Conservation (phyloP, 2,329 filamentous ascomycete species). For the Pyrenophora tritici-repentis region DNA sequence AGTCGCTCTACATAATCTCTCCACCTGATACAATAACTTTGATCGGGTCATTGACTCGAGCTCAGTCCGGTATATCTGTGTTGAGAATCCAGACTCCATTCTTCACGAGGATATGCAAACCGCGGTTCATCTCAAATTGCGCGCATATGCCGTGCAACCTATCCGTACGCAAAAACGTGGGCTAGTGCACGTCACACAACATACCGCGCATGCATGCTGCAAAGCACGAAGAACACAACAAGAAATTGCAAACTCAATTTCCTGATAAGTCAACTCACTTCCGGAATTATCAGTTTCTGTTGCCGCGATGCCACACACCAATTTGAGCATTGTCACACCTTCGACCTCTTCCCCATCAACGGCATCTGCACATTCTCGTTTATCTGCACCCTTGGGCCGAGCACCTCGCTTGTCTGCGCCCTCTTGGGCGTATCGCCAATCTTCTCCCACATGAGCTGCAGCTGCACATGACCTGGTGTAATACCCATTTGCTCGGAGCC, state of each 20-base stretch:
- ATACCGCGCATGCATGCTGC: too few relatives aligned
- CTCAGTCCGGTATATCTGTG: too few relatives aligned
- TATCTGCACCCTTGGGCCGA: slow-evolving; percentile 27
- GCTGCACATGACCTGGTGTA: slow-evolving; percentile 39
- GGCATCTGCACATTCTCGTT: slow-evolving; percentile 26
- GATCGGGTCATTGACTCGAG: too few relatives aligned
- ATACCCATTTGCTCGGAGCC: slow-evolving; percentile 41
- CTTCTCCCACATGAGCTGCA: slow-evolving; percentile 41
- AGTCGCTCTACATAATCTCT: too few relatives aligned
- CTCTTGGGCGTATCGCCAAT: slow-evolving; percentile 30
- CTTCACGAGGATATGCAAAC: background rate
- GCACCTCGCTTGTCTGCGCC: slow-evolving; percentile 12
- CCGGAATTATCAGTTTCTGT: too few relatives aligned
- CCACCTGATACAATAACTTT: too few relatives aligned
- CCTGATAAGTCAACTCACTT: too few relatives aligned
- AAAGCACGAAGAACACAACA: background rate
- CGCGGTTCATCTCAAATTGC: background rate
- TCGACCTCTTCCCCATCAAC: slow-evolving; percentile 21
- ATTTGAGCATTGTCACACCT: too few relatives aligned
- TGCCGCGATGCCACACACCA: too few relatives aligned
- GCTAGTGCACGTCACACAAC: background rate
- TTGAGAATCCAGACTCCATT: background rate
- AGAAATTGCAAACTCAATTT: too few relatives aligned
- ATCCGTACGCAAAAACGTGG: background rate
- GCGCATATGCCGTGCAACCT: background rate